Base-by-base conservation (phyloP, 306 rosid species). In the Biancaea sappan region DNA sequence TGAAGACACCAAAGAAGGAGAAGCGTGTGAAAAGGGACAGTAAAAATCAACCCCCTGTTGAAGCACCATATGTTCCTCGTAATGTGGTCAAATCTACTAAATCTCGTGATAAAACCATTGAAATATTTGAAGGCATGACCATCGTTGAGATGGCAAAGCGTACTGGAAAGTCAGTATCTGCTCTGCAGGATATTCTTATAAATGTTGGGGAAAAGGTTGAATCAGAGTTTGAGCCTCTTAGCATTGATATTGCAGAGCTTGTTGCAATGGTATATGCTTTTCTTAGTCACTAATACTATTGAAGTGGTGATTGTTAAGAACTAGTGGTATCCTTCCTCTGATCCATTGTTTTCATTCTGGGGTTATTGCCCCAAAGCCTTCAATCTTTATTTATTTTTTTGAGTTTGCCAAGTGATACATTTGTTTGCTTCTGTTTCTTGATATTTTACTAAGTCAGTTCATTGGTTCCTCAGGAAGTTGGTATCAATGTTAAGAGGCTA, bases 41-140 rank as follows among this genome's bases (percentile, higher is more conserved):
- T 37, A 87, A 66, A 79, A 74, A 74, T 26, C 89, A 90, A 59
- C 92, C 96, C 48, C 94, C 93, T 34, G 92, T 88, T 73, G 95
- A 88, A 47, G 87, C 97, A 71, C 93, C 89, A 22, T 81, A 89
- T 81, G 90, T 88, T 71, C 88, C 88, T 80, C 89, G 82, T 53
- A 87, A 79, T 2, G n/a, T 35, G 31, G 84, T 85, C 79, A 66
- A 66, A 74, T 62, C 86, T 69, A 47, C 79, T 73, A 86, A 84
- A 82, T 67, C 88, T 66, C 76, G 73, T 21, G 93, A 87, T 77
- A 93, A 85, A 80, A 88, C 82, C 53, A 54, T 94, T 66, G 98
- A 94, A 77, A 88, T 94, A 79, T 94, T 89, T 81, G 97, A 94
- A 79, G 95, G 98, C 76, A 94, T 94, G 94, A 84, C 94, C 53